Evolutionary conservation across 2,329 filamentous ascomycete genomes (phyloP).

Genomic region (Corynespora cassiicola): DNA sequence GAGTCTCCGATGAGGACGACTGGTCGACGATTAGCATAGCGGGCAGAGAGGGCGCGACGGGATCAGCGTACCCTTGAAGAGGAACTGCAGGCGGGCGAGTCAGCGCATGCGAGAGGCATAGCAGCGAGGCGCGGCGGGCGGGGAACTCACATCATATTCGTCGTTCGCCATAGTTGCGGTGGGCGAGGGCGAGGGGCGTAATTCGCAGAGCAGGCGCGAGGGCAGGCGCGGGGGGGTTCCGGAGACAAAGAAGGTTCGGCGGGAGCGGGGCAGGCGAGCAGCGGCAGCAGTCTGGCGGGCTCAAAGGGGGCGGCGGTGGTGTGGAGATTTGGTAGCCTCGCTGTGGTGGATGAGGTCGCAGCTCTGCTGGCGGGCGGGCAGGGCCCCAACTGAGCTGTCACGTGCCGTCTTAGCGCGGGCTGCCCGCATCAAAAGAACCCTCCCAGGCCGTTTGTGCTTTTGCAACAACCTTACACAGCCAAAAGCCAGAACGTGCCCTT

Average conservation of each 20-base stretch:
- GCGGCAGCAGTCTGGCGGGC: constrained; percentile 4
- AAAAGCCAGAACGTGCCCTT: too few relatives aligned
- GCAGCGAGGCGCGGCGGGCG: constrained; percentile 25
- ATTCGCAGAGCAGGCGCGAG: constrained; percentile 16
- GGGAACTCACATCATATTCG: constrained; percentile 92
- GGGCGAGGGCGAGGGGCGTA: constrained; percentile 27
- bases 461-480: too few relatives aligned
- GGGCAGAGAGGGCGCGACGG: constrained; percentile 20
- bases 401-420: too few relatives aligned
- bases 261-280: constrained; percentile 1
- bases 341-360: constrained; percentile 24
- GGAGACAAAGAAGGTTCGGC: constrained; percentile 3
- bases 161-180: constrained; percentile 87
- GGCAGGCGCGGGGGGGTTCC: constrained; percentile 1
- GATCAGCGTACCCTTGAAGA: constrained; percentile 85
- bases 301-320: constrained; percentile 12
- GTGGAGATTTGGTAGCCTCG: constrained; percentile 28
- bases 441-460: too few relatives aligned
- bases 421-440: too few relatives aligned
- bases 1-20: constrained; percentile 99
- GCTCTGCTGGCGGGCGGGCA: constrained; percentile 15
- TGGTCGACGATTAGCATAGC: constrained; percentile 51
- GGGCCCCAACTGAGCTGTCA: too few relatives aligned
- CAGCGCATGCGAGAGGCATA: constrained; percentile 18
- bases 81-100: constrained; percentile 69